phyloP scores from a whole-genome alignment of 2,329 filamentous ascomycete species.

The Incumbomyces lentus region DNA sequence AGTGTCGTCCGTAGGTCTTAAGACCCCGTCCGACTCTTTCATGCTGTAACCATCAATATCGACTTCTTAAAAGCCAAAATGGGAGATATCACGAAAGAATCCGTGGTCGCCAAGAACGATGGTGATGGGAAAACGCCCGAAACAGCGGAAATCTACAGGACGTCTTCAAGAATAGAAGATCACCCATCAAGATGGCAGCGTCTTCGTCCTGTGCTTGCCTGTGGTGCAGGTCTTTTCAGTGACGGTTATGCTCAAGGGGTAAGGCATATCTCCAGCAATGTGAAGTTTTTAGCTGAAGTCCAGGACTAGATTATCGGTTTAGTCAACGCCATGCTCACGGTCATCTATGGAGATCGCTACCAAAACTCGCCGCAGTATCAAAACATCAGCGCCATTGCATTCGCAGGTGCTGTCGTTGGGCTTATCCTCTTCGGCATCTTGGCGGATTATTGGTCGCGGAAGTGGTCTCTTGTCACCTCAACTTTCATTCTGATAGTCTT shows the following conservation, averaged over 20 bases:
- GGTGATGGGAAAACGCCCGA: too few species aligned
- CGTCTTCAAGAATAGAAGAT: neutral
- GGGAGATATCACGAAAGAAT: too few species aligned
- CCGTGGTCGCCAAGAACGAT: too few species aligned
- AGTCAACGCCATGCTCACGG: conserved; percentile 64
- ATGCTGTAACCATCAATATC: too few species aligned
- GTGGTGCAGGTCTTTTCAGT: conserved; percentile 55
- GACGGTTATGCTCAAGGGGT: conserved; percentile 9
- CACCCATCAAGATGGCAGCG: conserved; percentile 36
- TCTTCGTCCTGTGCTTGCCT: conserved; percentile 71
- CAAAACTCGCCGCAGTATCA: conserved; percentile 54
- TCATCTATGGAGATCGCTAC: conserved; percentile 62
- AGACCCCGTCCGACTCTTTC: too few species aligned
- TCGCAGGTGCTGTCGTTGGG: conserved; percentile 75
- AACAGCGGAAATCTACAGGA: too few species aligned
- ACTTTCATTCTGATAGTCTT: conserved; percentile 75
- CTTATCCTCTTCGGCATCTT: conserved; percentile 72
- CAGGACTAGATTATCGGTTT: conserved; percentile 64
- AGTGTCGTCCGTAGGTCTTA: too few species aligned
- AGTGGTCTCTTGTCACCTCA: conserved; percentile 67
- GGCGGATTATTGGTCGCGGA: conserved; percentile 74
- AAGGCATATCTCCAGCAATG: too few species aligned
- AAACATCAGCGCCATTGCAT: conserved; percentile 73
- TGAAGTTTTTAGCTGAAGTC: too few species aligned
- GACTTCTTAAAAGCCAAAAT: too few species aligned